A percentile compares a stretch with the other conserved stretches of the same genome.
Evolutionary conservation across 106 monocot genomes (phyloP).

Genomic region (Allium cepa): DNA sequence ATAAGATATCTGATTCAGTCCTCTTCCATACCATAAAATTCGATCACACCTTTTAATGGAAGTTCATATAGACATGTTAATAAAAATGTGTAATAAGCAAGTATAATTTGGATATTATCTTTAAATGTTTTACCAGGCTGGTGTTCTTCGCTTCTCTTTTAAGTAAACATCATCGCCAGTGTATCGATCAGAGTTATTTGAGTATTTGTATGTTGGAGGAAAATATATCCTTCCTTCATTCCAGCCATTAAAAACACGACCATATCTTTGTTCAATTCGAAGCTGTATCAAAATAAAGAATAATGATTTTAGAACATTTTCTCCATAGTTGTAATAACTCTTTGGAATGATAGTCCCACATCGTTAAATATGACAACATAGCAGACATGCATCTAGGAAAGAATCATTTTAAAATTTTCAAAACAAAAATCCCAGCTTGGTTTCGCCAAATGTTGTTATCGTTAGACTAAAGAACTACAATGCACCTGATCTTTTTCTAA

Average conservation of each 20-base stretch:
- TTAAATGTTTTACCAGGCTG: slow-evolving; percentile 37
- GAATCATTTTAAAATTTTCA: too few species aligned
- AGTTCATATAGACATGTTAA: too few species aligned
- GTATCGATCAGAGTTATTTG: slow-evolving; percentile 57
- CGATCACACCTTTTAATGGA: slow-evolving; percentile 54
- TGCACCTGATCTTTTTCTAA: slow-evolving; percentile 80
- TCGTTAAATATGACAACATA: too few species aligned
- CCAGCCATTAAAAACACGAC: slow-evolving; percentile 55
- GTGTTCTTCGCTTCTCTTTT: slow-evolving; percentile 66
- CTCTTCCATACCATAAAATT: slow-evolving; percentile 73
- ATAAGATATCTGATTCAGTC: slow-evolving; percentile 60
- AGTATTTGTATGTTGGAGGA: slow-evolving; percentile 65
- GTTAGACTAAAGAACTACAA: background rate
- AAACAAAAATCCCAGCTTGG: too few species aligned
- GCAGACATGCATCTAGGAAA: too few species aligned
- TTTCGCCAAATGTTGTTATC: too few species aligned
- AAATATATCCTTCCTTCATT: slow-evolving; percentile 65
- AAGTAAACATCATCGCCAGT: slow-evolving; percentile 41
- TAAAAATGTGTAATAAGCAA: too few species aligned
- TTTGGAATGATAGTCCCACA: too few species aligned
- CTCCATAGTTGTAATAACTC: too few species aligned
- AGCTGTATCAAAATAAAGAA: slow-evolving; percentile 20
- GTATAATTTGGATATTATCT: background rate
- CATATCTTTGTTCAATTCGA: slow-evolving; percentile 46
- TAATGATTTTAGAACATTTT: too few species aligned